A percentile compares a stretch with the other conserved stretches of the same genome.
These are phyloP conservation scores for Cairneyella variabilis DNA, from an alignment of 495 filamentous ascomycete genomes.

Conservation along the genomic window DNA sequence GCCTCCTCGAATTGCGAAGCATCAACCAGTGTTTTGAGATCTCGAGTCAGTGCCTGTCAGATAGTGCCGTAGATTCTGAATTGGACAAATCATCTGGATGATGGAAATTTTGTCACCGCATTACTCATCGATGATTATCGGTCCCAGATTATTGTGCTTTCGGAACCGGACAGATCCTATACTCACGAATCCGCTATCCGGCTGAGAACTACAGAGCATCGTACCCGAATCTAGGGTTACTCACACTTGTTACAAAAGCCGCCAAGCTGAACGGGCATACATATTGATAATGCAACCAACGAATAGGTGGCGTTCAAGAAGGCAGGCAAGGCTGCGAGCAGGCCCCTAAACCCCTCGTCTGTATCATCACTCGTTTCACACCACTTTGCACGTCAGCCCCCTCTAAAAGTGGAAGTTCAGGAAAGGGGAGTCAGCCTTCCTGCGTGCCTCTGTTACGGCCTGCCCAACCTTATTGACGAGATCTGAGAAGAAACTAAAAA, in stretches of 20 bases:
- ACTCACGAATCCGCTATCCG: slow-evolving; percentile 17
- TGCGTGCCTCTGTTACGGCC: no score
- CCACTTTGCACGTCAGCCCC: slow-evolving; percentile 18
- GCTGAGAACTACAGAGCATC: slow-evolving; percentile 15
- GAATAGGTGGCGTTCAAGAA: background rate
- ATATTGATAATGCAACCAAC: slow-evolving; percentile 4
- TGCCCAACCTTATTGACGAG: no score
- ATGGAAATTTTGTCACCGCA: background rate
- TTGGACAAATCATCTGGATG: no score
- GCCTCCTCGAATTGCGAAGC: no score
- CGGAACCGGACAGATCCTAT: no score
- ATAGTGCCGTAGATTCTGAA: no score
- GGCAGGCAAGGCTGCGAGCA: background rate
- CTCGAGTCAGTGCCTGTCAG: no score
- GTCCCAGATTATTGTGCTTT: background rate
- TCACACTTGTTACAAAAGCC: no score
- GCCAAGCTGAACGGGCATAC: slow-evolving; percentile 12
- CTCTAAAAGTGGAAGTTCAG: slow-evolving; percentile 6
- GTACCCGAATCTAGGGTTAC: slow-evolving; percentile 12
- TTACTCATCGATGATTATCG: background rate
- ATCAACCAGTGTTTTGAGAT: no score
- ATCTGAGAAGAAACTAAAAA: background rate
- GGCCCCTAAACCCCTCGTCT: slow-evolving; percentile 1
- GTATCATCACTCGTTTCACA: slow-evolving; percentile 17
- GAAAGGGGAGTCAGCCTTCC: slow-evolving; percentile 13